phyloP scores from a whole-genome alignment of 2,329 filamentous ascomycete species.

The Monosporascus ibericus region DNA sequence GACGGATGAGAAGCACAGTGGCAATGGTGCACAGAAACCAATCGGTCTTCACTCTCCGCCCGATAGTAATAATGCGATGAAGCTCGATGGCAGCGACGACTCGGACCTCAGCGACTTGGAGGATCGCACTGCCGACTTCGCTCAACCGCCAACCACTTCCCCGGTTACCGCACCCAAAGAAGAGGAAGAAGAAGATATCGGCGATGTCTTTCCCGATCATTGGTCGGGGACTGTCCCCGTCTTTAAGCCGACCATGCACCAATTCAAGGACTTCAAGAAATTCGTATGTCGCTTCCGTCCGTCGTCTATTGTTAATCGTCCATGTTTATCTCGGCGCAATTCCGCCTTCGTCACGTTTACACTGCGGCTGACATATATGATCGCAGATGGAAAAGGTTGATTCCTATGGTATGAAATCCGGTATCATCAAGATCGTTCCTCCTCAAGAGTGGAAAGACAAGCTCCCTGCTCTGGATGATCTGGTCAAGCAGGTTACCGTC shows the following conservation, averaged over 20 bases:
- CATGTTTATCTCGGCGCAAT: background rate
- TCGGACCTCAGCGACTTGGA: conserved; percentile 64
- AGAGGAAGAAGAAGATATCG: conserved; percentile 57
- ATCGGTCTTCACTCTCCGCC: conserved; percentile 56
- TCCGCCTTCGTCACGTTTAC: background rate
- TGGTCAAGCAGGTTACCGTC: conserved; percentile 85
- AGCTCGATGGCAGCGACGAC: conserved; percentile 51
- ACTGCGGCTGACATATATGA: background rate
- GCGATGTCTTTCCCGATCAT: conserved; percentile 76
- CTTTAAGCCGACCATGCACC: conserved; percentile 90
- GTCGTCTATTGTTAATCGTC: background rate
- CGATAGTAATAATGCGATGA: conserved; percentile 55
- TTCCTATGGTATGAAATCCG: conserved; percentile 92
- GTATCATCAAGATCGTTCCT: conserved; percentile 93
- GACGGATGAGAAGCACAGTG: background rate
- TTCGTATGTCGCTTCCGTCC: conserved; percentile 55
- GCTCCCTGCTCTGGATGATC: conserved; percentile 72
- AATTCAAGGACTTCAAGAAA: conserved; percentile 88
- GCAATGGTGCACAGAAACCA: conserved; percentile 30
- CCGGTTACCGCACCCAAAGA: conserved; percentile 28
- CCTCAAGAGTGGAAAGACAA: conserved; percentile 87
- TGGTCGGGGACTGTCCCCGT: conserved; percentile 90
- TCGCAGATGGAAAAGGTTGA: conserved; percentile 73
- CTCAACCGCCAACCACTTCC: conserved; percentile 9
- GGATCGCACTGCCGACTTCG: conserved; percentile 33